Evolutionary conservation across 1,284 basidiomycete species (phyloP), one percentile per base, ranked within the genome.

Genomic region (Cryptococcus depauperatus): DNA sequence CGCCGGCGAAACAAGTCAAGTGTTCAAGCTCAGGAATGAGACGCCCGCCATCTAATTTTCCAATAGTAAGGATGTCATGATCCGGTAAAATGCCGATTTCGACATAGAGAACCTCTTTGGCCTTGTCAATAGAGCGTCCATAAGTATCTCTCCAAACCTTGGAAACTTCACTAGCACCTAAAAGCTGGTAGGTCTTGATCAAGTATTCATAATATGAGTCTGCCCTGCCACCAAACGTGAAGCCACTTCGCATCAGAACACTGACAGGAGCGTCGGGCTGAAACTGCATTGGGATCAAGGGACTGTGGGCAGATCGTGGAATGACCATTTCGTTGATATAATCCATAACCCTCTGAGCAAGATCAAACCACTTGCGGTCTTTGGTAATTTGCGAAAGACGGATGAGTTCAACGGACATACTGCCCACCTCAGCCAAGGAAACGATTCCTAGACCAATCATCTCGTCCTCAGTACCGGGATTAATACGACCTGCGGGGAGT

Each of bases 121-220:
- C 75, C 3, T 58, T 65, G 30, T 76, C 73, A 28, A 77, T 69
- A 3, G 72, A 69, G 2, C 57, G 59, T 7, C 57, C 57, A 57
- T 77, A 79, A 63, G 78, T 71, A 9, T 68, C 57, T 26, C 61
- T 58, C 62, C 76, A 78, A 45, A 74, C 72, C 28, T 65, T 52
- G 1, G 70, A 59, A 2, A 53, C 44, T 9, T 54, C 33, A 4
- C 58, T 58, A 5, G 66, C 71, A 23, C 72, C 73, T 3, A 76
- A 62, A 3, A 76, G 64, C 52, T 75, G 73, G 57, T 74, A 70
- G 54, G 71, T 66, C 59, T 77, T 77, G 69, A 76, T 70, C 18
- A 78, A 64, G 56, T 77, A 78, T 55, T 77, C 77, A 59, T 77
- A 78, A 59, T 76, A 77, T 22, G 64, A 70, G 51, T 71, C 69